These are phyloP conservation scores for Oenanthe javanica DNA, from an alignment of 140 eudicot species.

Conservation along the genomic window DNA sequence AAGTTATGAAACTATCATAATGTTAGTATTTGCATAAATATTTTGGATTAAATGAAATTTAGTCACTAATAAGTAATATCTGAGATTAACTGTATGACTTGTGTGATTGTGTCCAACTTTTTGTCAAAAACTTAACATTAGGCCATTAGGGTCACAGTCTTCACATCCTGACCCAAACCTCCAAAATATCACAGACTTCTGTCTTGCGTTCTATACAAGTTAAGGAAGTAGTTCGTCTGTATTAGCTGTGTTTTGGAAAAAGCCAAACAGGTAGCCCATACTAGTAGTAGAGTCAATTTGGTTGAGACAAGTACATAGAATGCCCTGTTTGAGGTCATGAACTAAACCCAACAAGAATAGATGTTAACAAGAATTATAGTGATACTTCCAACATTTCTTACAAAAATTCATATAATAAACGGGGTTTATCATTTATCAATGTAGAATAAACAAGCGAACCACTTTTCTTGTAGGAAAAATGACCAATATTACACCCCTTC, in stretches of 20 bases:
- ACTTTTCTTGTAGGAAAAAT: constrained; percentile 27
- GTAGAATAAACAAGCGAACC: background rate
- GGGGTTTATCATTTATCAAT: background rate
- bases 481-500: constrained; percentile 13
- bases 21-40: no score
- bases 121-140: background rate
- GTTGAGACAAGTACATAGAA: background rate
- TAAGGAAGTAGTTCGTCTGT: background rate
- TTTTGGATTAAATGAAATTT: no score
- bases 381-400: background rate
- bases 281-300: background rate
- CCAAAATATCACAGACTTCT: background rate
- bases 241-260: constrained; percentile 2
- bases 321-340: background rate
- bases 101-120: background rate
- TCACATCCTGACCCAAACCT: background rate
- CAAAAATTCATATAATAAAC: background rate
- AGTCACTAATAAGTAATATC: no score
- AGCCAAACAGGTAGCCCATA: background rate
- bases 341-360: background rate
- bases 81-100: no score
- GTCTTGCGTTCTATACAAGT: background rate
- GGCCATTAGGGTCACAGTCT: background rate
- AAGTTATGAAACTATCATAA: no score
- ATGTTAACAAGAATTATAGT: background rate